Conservation (phyloP, 2,329 filamentous ascomycete species). For the Venturia asperata region DNA sequence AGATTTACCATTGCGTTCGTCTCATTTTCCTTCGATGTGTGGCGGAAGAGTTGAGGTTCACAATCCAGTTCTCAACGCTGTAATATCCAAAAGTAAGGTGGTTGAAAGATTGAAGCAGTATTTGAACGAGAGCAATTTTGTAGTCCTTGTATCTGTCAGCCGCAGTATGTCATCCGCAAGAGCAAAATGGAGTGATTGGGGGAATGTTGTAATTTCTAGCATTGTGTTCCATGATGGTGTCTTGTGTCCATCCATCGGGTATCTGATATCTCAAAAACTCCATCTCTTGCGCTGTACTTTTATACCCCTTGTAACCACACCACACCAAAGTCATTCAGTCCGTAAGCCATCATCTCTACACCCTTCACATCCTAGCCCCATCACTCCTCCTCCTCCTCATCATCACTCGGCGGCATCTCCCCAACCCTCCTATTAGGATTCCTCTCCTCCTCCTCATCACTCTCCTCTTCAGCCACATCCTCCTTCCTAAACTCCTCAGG, state of each 20-base stretch:
- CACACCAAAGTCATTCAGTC: background rate
- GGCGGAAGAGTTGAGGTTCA: too few species aligned
- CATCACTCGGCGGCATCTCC: constrained; percentile 20
- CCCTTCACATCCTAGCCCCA: background rate
- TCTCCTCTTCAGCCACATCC: constrained; percentile 13
- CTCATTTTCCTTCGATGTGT: too few species aligned
- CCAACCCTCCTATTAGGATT: constrained; percentile 17
- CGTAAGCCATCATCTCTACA: background rate
- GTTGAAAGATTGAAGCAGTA: too few species aligned
- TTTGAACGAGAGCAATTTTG: too few species aligned
- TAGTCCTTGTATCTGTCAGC: background rate
- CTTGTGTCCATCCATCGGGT: background rate
- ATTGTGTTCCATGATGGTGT: background rate
- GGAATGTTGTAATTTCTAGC: background rate
- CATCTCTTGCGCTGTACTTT: background rate
- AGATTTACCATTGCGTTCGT: too few species aligned
- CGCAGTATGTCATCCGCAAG: background rate
- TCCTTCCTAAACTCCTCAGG: constrained; percentile 18
- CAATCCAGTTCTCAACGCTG: too few species aligned
- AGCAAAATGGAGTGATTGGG: background rate
- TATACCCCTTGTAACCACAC: background rate
- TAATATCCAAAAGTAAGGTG: too few species aligned
- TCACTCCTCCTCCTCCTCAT: constrained; percentile 11
- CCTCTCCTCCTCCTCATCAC: constrained; percentile 18
- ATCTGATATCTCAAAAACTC: background rate